Conservation (phyloP, 2,329 filamentous ascomycete genomes). For the Penicillium sp. region DNA sequence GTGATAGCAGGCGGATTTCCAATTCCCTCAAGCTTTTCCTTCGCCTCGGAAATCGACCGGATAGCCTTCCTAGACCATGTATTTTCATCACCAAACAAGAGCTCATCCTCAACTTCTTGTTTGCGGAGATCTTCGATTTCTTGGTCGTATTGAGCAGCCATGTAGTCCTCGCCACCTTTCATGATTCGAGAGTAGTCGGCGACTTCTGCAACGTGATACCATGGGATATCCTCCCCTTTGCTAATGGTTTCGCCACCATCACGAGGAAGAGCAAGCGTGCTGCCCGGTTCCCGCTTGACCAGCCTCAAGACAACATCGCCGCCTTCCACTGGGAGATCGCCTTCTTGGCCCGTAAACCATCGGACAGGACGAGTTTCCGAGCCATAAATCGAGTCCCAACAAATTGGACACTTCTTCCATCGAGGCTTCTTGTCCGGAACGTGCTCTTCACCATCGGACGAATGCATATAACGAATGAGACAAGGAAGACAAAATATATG, state of each 20-base stretch:
- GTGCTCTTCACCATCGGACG: slow-evolving; percentile 71
- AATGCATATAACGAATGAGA: slow-evolving; percentile 93
- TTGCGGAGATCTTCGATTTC: slow-evolving; percentile 75
- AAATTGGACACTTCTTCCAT: slow-evolving; percentile 97
- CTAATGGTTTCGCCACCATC: slow-evolving; percentile 75
- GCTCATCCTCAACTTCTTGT: slow-evolving; percentile 86
- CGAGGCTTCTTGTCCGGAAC: slow-evolving; percentile 69
- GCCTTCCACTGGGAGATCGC: slow-evolving; percentile 76
- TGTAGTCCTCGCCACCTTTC: slow-evolving; percentile 90
- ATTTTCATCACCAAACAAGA: slow-evolving; percentile 89
- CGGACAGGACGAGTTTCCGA: slow-evolving; percentile 86
- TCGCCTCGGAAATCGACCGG: slow-evolving; percentile 71
- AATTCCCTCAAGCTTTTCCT: slow-evolving; percentile 72
- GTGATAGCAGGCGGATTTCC: slow-evolving; percentile 64
- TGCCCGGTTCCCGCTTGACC: slow-evolving; percentile 78
- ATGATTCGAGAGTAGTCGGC: slow-evolving; percentile 94
- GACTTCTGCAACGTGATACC: slow-evolving; percentile 93
- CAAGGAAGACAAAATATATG: slow-evolving; percentile 97
- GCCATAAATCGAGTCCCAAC: slow-evolving; percentile 91
- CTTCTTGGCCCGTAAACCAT: slow-evolving; percentile 90
- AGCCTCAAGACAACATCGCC: slow-evolving; percentile 88
- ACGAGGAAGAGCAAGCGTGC: slow-evolving; percentile 83
- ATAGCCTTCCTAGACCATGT: slow-evolving; percentile 91
- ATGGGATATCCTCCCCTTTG: slow-evolving; percentile 78
- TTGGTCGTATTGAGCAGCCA: slow-evolving; percentile 76